phyloP scores from a whole-genome alignment of 768 basidiomycete species.

The Neoboletus magnificus region DNA sequence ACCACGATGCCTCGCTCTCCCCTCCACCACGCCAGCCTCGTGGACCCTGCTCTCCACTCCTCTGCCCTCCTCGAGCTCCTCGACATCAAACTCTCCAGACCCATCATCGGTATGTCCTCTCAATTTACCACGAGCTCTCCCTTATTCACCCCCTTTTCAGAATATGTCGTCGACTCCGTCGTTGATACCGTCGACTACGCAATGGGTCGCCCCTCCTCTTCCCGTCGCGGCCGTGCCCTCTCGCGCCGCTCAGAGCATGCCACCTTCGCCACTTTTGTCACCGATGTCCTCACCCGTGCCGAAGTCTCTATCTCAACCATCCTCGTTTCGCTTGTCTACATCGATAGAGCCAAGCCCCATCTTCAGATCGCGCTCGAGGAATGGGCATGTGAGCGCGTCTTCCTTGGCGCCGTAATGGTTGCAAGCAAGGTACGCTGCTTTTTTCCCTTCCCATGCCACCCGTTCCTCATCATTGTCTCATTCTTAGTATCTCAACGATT shows the following conservation, averaged over 20 bases:
- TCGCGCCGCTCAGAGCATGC: slow-evolving; percentile 49
- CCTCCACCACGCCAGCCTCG: slow-evolving; percentile 50
- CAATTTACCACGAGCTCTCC: background rate
- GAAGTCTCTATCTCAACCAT: slow-evolving; percentile 70
- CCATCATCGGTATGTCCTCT: slow-evolving; percentile 57
- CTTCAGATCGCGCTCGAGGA: slow-evolving; percentile 78
- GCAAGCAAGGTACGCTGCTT: slow-evolving; percentile 67
- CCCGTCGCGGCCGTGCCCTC: slow-evolving; percentile 45
- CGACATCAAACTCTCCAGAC: slow-evolving; percentile 57
- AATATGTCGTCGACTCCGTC: slow-evolving; percentile 67
- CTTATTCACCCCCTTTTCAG: slow-evolving; percentile 33
- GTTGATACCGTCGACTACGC: slow-evolving; percentile 74
- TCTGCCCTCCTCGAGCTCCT: slow-evolving; percentile 67
- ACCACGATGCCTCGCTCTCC: slow-evolving; percentile 28
- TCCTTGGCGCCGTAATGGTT: slow-evolving; percentile 84
- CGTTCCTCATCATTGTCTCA: slow-evolving; percentile 2
- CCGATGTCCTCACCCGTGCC: slow-evolving; percentile 65
- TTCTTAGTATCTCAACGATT: slow-evolving; percentile 77
- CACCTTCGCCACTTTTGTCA: slow-evolving; percentile 62
- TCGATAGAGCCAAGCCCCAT: slow-evolving; percentile 72
- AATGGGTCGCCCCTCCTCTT: slow-evolving; percentile 62
- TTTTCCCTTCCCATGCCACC: slow-evolving; percentile 17
- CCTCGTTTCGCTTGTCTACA: slow-evolving; percentile 71
- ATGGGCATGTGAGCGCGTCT: slow-evolving; percentile 88
- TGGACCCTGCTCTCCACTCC: slow-evolving; percentile 61